Percentiles rank a stretch among this genome's conserved stretches.
phyloP scores from a whole-genome alignment of 371 early-diverging fungal genomes.

The Apophysomyces sp. region DNA sequence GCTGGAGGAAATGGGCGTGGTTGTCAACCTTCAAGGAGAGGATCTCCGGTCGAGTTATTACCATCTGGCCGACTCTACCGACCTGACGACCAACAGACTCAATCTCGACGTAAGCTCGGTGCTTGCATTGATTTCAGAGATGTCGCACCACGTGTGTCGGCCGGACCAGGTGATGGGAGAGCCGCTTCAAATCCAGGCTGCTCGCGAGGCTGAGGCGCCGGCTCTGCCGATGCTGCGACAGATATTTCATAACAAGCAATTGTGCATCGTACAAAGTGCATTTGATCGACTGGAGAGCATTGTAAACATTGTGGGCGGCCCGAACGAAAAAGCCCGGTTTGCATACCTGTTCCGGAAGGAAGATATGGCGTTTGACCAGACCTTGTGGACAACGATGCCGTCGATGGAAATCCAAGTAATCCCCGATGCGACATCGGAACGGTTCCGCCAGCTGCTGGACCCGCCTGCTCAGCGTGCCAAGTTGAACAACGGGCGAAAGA shows the following conservation, averaged over 20 bases:
- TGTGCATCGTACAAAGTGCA: constrained; percentile 50
- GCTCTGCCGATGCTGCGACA: constrained; percentile 36
- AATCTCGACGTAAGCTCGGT: constrained; percentile 61
- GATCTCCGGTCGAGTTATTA: background rate
- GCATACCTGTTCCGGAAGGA: constrained; percentile 36
- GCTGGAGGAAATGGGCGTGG: constrained; percentile 37
- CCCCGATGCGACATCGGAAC: constrained; percentile 39
- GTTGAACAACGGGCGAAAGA: constrained; percentile 46
- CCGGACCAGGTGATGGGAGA: constrained; percentile 42
- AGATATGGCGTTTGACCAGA: constrained; percentile 16
- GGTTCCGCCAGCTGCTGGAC: constrained; percentile 37
- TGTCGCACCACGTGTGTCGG: constrained; percentile 39
- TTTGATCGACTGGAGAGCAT: constrained; percentile 46
- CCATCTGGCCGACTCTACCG: constrained; percentile 1
- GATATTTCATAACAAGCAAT: constrained; percentile 31
- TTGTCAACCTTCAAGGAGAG: constrained; percentile 20
- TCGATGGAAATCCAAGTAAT: constrained; percentile 33
- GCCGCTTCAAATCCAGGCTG: constrained; percentile 51
- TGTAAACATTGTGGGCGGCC: constrained; percentile 50
- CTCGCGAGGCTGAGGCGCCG: constrained; percentile 36
- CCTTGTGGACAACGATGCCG: constrained; percentile 31
- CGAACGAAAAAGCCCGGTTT: constrained; percentile 41
- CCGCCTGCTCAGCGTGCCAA: constrained; percentile 18
- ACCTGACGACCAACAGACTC: constrained; percentile 28
- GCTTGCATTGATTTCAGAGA: constrained; percentile 49